A percentile compares a stretch with the other conserved stretches of the same genome.
Conservation (phyloP, 495 filamentous ascomycete species). For the Xylaria sp. region DNA sequence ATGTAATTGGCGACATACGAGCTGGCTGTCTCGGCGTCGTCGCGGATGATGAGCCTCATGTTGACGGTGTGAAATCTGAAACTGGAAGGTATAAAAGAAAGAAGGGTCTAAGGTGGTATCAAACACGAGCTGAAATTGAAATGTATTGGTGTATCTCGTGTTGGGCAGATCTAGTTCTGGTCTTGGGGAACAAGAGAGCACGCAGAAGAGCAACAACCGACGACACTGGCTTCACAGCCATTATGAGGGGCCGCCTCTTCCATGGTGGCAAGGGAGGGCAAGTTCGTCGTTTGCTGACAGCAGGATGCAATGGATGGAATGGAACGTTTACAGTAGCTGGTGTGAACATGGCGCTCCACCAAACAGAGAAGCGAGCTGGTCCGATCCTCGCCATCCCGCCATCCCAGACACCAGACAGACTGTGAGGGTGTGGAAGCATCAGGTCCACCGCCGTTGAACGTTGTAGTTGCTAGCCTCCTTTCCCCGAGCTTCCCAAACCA, state of each 20-base stretch:
- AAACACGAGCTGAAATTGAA: conserved; percentile 18
- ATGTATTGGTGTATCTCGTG: conserved; percentile 11
- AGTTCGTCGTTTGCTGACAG: conserved; percentile 31
- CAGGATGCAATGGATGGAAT: conserved; percentile 39
- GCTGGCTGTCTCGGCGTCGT: conserved; percentile 69
- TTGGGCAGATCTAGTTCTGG: conserved; percentile 27
- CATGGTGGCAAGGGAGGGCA: conserved; percentile 29
- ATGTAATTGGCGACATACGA: conserved; percentile 85
- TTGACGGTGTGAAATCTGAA: conserved; percentile 30
- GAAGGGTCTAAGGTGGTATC: conserved; percentile 27
- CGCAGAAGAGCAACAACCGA: conserved; percentile 20
- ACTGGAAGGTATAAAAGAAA: conserved; percentile 28
- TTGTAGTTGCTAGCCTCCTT: conserved; percentile 39
- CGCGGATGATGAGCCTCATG: conserved; percentile 87
- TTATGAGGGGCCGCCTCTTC: conserved; percentile 38
- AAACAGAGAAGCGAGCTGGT: conserved; percentile 31
- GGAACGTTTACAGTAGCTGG: conserved; percentile 44
- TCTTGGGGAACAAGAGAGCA: conserved; percentile 29
- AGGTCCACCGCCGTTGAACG: conserved; percentile 35
- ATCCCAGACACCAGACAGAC: conserved; percentile 4
- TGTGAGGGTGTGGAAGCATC: conserved; percentile 25
- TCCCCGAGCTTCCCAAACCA: conserved; percentile 10
- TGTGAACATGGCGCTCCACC: conserved; percentile 32
- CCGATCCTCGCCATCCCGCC: not conserved
- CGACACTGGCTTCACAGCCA: conserved; percentile 31